Conservation (phyloP, 108 stramenopile species). For the Epipyxis sp. region DNA sequence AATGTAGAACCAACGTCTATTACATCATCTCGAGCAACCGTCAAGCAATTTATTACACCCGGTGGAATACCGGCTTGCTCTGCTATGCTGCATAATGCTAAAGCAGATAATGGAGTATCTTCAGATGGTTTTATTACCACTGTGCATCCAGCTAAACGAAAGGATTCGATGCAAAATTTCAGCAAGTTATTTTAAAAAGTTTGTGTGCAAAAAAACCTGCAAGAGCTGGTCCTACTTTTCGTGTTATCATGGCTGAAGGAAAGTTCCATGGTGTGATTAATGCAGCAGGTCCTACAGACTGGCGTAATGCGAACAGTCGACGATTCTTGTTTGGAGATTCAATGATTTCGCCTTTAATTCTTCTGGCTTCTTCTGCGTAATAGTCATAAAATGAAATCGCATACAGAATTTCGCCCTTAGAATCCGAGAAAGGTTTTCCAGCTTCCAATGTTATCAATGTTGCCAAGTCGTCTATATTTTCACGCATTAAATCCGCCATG, state of each 20-base stretch:
- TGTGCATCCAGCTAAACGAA: constrained; percentile 53
- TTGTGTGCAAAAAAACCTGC: too few relatives aligned
- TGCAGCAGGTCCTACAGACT: constrained; percentile 76
- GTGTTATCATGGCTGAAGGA: constrained; percentile 90
- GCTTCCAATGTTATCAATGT: constrained; percentile 80
- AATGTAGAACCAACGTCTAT: constrained; percentile 64
- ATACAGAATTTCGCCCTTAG: constrained; percentile 77
- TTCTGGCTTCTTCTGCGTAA: constrained; percentile 78
- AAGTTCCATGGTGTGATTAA: constrained; percentile 97
- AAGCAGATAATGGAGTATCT: constrained; percentile 53
- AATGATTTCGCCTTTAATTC: constrained; percentile 61
- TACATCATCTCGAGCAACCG: constrained; percentile 45
- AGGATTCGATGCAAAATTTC: too few relatives aligned
- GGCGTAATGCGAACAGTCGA: constrained; percentile 43
- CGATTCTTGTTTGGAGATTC: constrained; percentile 36
- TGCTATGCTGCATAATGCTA: constrained; percentile 47
- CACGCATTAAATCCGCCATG: constrained; percentile 37
- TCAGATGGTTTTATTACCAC: constrained; percentile 59
- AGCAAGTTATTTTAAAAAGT: too few relatives aligned
- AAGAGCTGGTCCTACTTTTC: constrained; percentile 12
- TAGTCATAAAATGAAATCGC: constrained; percentile 73
- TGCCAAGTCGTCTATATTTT: constrained; percentile 39
- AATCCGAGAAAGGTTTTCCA: constrained; percentile 88
- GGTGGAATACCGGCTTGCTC: constrained; percentile 51
- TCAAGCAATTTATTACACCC: constrained; percentile 52